Percentiles rank a stretch among this genome's conserved stretches.
phyloP scores from a whole-genome alignment of 192 early-diverging fungal species.

The Podila verticillata region DNA sequence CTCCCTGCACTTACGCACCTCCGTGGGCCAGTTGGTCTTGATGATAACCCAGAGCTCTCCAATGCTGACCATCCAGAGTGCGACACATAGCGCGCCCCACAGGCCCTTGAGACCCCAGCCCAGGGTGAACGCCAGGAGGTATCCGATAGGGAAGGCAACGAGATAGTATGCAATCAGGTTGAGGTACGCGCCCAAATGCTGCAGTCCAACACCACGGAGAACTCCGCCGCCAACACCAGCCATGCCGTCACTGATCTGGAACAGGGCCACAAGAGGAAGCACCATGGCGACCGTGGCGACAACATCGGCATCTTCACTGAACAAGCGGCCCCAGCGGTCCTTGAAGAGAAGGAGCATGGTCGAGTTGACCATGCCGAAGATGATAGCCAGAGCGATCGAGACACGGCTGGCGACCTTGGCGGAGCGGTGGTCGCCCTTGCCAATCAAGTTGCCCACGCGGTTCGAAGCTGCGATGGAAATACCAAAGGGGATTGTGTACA shows the following conservation, averaged over 20 bases:
- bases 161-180: conserved; percentile 74
- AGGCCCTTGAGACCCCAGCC: conserved; percentile 68
- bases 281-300: conserved; percentile 74
- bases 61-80: conserved; percentile 51
- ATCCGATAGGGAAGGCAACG: conserved; percentile 70
- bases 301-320: conserved; percentile 76
- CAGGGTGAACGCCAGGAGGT: conserved; percentile 64
- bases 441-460: conserved; percentile 82
- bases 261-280: conserved; percentile 81
- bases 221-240: conserved; percentile 73
- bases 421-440: conserved; percentile 56
- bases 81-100: conserved; percentile 69
- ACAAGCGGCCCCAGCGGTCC: conserved; percentile 69
- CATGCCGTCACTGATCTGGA: conserved; percentile 77
- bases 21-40: conserved; percentile 50
- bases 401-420: conserved; percentile 64
- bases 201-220: conserved; percentile 81
- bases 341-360: conserved; percentile 59
- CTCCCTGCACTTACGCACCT: conserved; percentile 38
- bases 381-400: conserved; percentile 59
- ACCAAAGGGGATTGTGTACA: conserved; percentile 83
- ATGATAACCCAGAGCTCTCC: conserved; percentile 48
- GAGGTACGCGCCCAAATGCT: conserved; percentile 68
- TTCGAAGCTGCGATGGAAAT: conserved; percentile 84
- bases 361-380: conserved; percentile 66